Evolutionary conservation across 176 grass and related monocot genomes (phyloP).

Genomic region (Cymbopogon citratus): DNA sequence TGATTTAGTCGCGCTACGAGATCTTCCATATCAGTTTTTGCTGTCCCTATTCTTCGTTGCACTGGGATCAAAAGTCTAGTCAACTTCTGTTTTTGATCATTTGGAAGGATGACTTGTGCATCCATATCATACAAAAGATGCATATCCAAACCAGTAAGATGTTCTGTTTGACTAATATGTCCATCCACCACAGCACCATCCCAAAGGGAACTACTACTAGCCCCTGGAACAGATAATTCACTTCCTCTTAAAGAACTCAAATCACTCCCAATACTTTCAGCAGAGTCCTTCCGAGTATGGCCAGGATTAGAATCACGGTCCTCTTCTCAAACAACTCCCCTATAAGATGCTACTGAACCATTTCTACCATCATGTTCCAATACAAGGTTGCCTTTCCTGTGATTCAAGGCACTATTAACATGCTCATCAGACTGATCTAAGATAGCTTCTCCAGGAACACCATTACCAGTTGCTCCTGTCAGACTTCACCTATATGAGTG

Average conservation of each 20-base stretch:
- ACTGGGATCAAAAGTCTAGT: constrained; percentile 76
- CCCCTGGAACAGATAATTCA: constrained; percentile 65
- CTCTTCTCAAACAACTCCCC: constrained; percentile 43
- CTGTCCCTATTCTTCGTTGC: constrained; percentile 72
- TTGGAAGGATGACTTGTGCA: constrained; percentile 78
- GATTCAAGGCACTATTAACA: constrained; percentile 25
- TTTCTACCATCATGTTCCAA: constrained; percentile 42
- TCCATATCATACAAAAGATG: constrained; percentile 51
- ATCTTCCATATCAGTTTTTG: constrained; percentile 99
- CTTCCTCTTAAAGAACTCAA: constrained; percentile 93
- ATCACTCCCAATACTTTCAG: constrained; percentile 92
- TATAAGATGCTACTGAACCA: constrained; percentile 24
- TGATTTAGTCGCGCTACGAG: constrained; percentile 92
- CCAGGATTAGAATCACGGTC: constrained; percentile 40
- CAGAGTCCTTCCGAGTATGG: constrained; percentile 75
- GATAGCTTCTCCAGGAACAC: constrained; percentile 49
- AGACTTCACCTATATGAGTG: no score
- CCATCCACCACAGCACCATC: constrained; percentile 63
- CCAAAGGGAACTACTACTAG: constrained; percentile 57
- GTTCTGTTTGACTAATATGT: constrained; percentile 55
- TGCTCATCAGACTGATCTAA: constrained; percentile 35
- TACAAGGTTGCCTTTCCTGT: constrained; percentile 34
- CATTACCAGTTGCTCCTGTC: constrained; percentile 50
- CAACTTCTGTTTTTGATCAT: constrained; percentile 80
- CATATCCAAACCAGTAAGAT: constrained; percentile 44